Evolutionary conservation across 2,329 filamentous ascomycete genomes (phyloP).

Genomic region (Clarireedia hainanense): DNA sequence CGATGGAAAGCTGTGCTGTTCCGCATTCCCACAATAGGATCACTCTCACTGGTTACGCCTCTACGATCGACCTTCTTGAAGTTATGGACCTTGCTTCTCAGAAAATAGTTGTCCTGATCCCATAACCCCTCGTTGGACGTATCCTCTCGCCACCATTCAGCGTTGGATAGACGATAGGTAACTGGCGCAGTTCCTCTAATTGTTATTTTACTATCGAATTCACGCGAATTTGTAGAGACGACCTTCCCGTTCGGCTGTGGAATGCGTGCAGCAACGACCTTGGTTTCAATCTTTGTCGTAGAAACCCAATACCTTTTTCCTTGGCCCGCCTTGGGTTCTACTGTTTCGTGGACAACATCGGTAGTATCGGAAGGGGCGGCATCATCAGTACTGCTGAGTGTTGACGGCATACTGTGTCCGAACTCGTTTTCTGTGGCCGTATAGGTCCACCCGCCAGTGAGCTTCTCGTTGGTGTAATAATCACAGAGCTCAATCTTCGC

Average conservation of each 20-base stretch:
- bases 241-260: not conserved
- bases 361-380: not conserved
- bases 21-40: not conserved
- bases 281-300: not conserved
- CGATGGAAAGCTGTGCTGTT: not conserved
- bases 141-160: not conserved
- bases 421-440: not conserved
- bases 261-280: not conserved
- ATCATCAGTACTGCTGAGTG: not conserved
- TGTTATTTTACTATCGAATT: not conserved
- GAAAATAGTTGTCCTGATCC: conserved; percentile 4
- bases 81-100: not conserved
- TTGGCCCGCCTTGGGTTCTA: not conserved
- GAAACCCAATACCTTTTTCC: conserved; percentile 1
- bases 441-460: not conserved
- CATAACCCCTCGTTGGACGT: not conserved
- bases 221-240: not conserved
- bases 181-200: not conserved
- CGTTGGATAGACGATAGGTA: not conserved
- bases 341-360: not conserved
- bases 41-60: not conserved
- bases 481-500: not conserved
- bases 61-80: not conserved
- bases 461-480: not conserved
- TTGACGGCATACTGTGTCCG: not conserved